phyloP scores from a whole-genome alignment of 2,329 filamentous ascomycete species.

The Neopestalotiopsis clavispora region DNA sequence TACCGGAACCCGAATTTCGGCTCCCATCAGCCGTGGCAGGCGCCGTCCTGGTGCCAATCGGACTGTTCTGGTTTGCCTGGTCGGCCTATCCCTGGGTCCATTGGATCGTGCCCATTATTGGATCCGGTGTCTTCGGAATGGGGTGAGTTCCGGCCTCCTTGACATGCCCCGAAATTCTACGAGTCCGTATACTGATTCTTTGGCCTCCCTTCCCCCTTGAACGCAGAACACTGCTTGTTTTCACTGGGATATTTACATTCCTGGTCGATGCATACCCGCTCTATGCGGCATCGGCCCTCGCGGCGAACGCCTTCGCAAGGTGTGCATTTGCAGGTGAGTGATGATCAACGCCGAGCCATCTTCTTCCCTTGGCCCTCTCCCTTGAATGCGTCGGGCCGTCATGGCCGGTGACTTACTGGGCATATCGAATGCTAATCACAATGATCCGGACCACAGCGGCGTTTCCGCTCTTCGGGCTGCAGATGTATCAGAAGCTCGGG shows the following conservation, averaged over 20 bases:
- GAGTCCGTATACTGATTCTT: neutral
- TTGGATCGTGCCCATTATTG: slow-evolving; percentile 79
- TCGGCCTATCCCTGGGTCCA: slow-evolving; percentile 76
- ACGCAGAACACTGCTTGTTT: slow-evolving; percentile 74
- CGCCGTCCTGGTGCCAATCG: slow-evolving; percentile 77
- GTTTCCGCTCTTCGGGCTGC: slow-evolving; percentile 77
- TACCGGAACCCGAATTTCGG: slow-evolving; percentile 85
- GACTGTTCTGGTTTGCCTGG: slow-evolving; percentile 90
- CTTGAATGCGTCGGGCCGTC: neutral
- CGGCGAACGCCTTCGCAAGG: slow-evolving; percentile 81
- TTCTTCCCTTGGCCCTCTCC: neutral
- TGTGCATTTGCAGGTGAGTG: slow-evolving; percentile 72
- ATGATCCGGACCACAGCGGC: slow-evolving; percentile 54
- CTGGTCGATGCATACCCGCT: slow-evolving; percentile 76
- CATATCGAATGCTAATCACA: too few relatives aligned
- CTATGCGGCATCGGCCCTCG: slow-evolving; percentile 78
- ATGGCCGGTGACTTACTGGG: slow-evolving; percentile 10
- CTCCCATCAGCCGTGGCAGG: slow-evolving; percentile 78
- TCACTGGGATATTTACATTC: slow-evolving; percentile 84
- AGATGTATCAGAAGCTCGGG: slow-evolving; percentile 73
- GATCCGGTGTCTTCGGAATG: slow-evolving; percentile 71
- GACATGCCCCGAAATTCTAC: neutral
- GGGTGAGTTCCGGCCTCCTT: slow-evolving; percentile 56
- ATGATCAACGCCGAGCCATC: slow-evolving; percentile 6
- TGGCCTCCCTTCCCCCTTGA: neutral